phyloP scores from a whole-genome alignment of 2,329 filamentous ascomycete species.

The Aspergillus puulaauensis region DNA sequence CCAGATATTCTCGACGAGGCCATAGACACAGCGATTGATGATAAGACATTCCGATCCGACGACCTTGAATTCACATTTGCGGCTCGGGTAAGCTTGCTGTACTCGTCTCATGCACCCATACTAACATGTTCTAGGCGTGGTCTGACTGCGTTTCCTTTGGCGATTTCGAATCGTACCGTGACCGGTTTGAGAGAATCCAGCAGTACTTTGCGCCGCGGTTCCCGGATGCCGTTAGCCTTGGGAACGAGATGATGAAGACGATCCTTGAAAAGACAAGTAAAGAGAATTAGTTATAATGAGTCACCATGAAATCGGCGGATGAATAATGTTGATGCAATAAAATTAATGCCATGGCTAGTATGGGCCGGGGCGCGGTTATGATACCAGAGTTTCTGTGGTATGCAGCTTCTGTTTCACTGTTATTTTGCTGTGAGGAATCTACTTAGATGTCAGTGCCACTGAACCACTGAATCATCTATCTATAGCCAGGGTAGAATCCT shows the following conservation, averaged over 20 bases:
- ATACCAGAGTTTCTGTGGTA: neutral
- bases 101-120: neutral
- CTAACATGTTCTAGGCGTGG: constrained; percentile 63
- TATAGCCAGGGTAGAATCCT: too few species aligned
- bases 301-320: neutral
- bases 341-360: too few species aligned
- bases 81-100: constrained; percentile 58
- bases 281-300: constrained; percentile 7
- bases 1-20: constrained; percentile 77
- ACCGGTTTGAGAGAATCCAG: constrained; percentile 88
- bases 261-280: constrained; percentile 74
- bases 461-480: too few species aligned
- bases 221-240: constrained; percentile 78
- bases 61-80: constrained; percentile 98
- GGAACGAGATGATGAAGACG: constrained; percentile 96
- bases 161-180: constrained; percentile 88
- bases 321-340: too few species aligned
- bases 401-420: neutral
- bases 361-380: neutral
- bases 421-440: neutral
- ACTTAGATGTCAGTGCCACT: too few species aligned
- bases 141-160: constrained; percentile 88
- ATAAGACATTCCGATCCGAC: constrained; percentile 89
- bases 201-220: constrained; percentile 89
- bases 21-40: constrained; percentile 80